Evolutionary conservation across 1,284 basidiomycete genomes (phyloP), one percentile per base, ranked within the genome.

Genomic region (Tilletiaria anomala): DNA sequence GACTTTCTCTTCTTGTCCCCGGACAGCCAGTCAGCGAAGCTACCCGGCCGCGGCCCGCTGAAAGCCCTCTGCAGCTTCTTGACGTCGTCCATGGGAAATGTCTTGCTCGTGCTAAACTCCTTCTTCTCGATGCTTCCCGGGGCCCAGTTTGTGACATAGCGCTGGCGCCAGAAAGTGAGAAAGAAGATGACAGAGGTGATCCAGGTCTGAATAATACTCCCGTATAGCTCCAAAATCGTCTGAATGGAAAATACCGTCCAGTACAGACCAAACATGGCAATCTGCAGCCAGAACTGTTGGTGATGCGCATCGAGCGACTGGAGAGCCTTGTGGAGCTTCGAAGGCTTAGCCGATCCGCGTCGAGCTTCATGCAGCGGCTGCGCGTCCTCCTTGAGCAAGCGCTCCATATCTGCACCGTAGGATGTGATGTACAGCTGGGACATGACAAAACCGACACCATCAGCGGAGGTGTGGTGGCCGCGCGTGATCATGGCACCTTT

Each of bases 381-480:
- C 3, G 52, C 58, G 3, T 58, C 54, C 22, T 48, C 21, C 43
- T 64, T 53, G 50, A 56, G 53, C 14, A 44, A 45, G 29, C 55
- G 49, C n/a, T n/a, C n/a, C 8, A 65, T 43, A 43, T 65, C 59
- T 18, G 58, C 44, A 3, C 59, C 58, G 15, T 47, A 55, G 34
- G 54, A 58, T 8, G 61, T 63, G 39, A 56, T 40, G 12, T 50
- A 52, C 6, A 65, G 44, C 40, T 58, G 54, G 23, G 47, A 50
- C 47, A 64, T 47, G 42, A 63, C 46, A 42, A 64, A 65, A 5
- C 62, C 62, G 38, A 64, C 61, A 1, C 62, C 62, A 37, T 65
- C 62, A 3, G 58, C 43, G 6, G 57, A 35, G 2, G 54, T 55
- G 39, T 65, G 62, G 35, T 65, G 62, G 2, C 62, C 62, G 6